Evolutionary conservation across 495 filamentous ascomycete species (phyloP), one percentile per base, ranked within the genome.

Genomic region (Xeromyces bisporus): DNA sequence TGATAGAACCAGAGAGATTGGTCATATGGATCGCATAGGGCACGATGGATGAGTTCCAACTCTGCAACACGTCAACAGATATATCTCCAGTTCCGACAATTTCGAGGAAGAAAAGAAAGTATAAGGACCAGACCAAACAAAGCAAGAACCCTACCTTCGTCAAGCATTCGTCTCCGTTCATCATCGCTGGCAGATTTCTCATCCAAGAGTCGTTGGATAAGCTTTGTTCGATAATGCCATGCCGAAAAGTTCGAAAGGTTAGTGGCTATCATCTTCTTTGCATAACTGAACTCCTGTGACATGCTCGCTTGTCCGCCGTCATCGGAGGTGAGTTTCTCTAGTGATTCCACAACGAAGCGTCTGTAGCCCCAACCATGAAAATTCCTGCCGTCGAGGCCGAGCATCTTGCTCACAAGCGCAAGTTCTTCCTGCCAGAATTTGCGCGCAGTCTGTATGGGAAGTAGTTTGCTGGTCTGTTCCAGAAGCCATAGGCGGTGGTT

Each of bases 341-440:
- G 55, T 26, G 68, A 57, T 11, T 56, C 51, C 17, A 93, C 71
- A 3, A 93, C 73, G 26, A 69, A 63, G 23, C 81, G 70, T 20
- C 89, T 67, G 44, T 99, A 99, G 25, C 80, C 79, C 89, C 89
- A 99, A 13, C 85, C 89, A 41, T 94, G 87, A 46, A 96, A 99
- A 50, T 99, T 99, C 26, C 89, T 72, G 37, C 67, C 76, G 55
- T 99, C 89, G 16, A 77, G 66, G 12, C 57, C 67, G 23, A 96
- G 63, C 84, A 96, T 91, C 51, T 87, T 87, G 29, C 69, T 65
- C 10, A 80, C 79, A 7, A 96, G 61, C 1, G 49, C 66, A 6
- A 99, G 67, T 47, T 99, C 89, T 32, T 73, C 67, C 42, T 78
- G 63, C 91, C 87, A 96, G 14, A 93, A 56, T 29, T 58, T 44